These are phyloP conservation scores for Conticribra weissflogii DNA, from an alignment of 108 stramenopile species.

Conservation along the genomic window DNA sequence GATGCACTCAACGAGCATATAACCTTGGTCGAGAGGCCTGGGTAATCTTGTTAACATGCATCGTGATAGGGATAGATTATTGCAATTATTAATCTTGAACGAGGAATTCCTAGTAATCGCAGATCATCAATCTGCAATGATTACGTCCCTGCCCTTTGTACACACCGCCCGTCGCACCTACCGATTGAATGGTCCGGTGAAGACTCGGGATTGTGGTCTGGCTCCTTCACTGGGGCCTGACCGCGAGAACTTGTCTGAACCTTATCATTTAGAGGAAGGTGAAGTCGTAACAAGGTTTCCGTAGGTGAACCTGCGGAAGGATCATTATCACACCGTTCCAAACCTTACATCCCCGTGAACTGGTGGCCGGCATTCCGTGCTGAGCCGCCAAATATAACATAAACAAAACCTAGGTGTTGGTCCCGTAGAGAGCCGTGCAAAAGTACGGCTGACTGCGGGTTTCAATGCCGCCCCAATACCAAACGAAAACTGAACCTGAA, in stretches of 20 bases:
- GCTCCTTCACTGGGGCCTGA: constrained; percentile 70
- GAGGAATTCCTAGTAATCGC: constrained; percentile 99
- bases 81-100: constrained; percentile 99
- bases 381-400: not conserved
- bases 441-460: not conserved
- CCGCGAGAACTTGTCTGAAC: constrained; percentile 87
- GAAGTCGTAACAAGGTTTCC: constrained; percentile 99
- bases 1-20: constrained; percentile 92
- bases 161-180: constrained; percentile 99
- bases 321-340: constrained; percentile 93
- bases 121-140: constrained; percentile 97
- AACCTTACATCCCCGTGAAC: constrained; percentile 59
- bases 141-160: constrained; percentile 98
- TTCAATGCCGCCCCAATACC: constrained; percentile 22
- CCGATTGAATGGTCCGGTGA: constrained; percentile 99
- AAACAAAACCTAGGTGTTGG: constrained; percentile 20
- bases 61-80: constrained; percentile 99
- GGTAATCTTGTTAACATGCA: constrained; percentile 97
- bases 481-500: constrained; percentile 27
- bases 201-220: constrained; percentile 88
- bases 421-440: not conserved
- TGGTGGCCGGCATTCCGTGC: not conserved
- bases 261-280: constrained; percentile 96
- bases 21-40: constrained; percentile 95
- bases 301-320: constrained; percentile 99